Conservation (phyloP, 1,284 basidiomycete species). For the Irpex sp. region DNA sequence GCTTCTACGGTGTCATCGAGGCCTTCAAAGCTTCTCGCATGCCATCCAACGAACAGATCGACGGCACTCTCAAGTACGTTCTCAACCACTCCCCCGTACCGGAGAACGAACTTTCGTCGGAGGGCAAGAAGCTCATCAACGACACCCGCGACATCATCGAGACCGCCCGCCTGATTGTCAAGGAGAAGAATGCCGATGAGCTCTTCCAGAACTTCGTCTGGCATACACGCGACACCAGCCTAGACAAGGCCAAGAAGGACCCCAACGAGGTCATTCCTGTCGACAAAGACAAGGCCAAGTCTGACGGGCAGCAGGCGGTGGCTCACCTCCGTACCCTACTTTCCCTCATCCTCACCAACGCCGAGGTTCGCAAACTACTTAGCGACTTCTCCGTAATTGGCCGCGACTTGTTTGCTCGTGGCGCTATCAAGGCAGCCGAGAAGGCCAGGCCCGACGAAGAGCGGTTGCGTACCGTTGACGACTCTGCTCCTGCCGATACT, state of each 20-base stretch:
- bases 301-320: constrained; percentile 64
- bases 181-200: constrained; percentile 86
- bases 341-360: constrained; percentile 84
- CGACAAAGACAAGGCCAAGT: constrained; percentile 50
- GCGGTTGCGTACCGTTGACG: constrained; percentile 62
- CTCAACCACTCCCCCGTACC: constrained; percentile 67
- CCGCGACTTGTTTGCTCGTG: constrained; percentile 81
- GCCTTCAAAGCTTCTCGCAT: constrained; percentile 77
- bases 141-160: constrained; percentile 74
- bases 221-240: constrained; percentile 62
- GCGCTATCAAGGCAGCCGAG: constrained; percentile 74
- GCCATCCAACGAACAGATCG: constrained; percentile 80
- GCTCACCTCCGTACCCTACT: constrained; percentile 84
- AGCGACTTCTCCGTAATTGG: constrained; percentile 81
- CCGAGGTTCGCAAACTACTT: constrained; percentile 87
- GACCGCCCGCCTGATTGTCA: constrained; percentile 66
- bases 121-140: constrained; percentile 73
- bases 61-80: constrained; percentile 68
- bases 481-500: constrained; percentile 62
- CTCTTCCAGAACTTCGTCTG: constrained; percentile 85
- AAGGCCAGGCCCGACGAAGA: constrained; percentile 67
- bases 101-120: constrained; percentile 62
- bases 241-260: constrained; percentile 38
- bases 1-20: constrained; percentile 73
- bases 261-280: constrained; percentile 45